These are phyloP conservation scores for Ascocoryne sarcoides DNA, from an alignment of 2,329 filamentous ascomycete species.

Conservation along the genomic window DNA sequence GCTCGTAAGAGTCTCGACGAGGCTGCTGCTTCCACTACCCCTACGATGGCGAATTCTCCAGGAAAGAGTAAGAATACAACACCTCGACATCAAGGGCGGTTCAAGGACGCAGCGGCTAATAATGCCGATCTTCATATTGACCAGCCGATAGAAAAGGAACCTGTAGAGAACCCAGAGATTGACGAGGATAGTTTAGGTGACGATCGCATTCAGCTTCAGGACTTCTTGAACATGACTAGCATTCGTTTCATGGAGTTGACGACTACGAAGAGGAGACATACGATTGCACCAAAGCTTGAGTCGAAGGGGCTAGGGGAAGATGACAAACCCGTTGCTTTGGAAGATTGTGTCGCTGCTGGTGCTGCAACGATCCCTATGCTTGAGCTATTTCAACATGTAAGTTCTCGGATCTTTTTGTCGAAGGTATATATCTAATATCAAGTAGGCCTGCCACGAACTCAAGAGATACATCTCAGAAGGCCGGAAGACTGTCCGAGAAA, in stretches of 20 bases:
- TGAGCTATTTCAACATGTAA: constrained; percentile 83
- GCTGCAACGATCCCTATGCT: constrained; percentile 89
- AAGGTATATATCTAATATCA: constrained; percentile 22
- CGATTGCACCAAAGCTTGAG: constrained; percentile 50
- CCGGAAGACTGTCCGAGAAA: constrained; percentile 78
- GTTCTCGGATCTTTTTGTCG: constrained; percentile 25
- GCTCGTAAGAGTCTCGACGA: constrained; percentile 39
- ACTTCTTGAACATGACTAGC: constrained; percentile 90
- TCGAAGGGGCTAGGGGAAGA: constrained; percentile 25
- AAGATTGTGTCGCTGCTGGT: constrained; percentile 76
- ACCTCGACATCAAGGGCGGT: constrained; percentile 46
- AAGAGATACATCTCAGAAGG: constrained; percentile 97
- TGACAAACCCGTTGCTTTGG: constrained; percentile 44
- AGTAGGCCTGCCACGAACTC: constrained; percentile 75
- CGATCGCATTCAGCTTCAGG: constrained; percentile 71
- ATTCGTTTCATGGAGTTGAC: constrained; percentile 98
- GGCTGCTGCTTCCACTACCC: constrained; percentile 30
- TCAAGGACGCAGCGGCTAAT: constrained; percentile 41
- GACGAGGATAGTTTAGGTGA: constrained; percentile 31
- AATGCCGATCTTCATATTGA: constrained; percentile 33
- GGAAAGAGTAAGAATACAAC: constrained; percentile 41
- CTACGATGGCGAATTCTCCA: constrained; percentile 40
- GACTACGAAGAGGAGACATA: constrained; percentile 89
- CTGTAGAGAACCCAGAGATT: constrained; percentile 40
- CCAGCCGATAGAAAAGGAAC: constrained; percentile 32